phyloP scores from a whole-genome alignment of 1,284 basidiomycete species.

The Cryptococcus maquisensis region DNA sequence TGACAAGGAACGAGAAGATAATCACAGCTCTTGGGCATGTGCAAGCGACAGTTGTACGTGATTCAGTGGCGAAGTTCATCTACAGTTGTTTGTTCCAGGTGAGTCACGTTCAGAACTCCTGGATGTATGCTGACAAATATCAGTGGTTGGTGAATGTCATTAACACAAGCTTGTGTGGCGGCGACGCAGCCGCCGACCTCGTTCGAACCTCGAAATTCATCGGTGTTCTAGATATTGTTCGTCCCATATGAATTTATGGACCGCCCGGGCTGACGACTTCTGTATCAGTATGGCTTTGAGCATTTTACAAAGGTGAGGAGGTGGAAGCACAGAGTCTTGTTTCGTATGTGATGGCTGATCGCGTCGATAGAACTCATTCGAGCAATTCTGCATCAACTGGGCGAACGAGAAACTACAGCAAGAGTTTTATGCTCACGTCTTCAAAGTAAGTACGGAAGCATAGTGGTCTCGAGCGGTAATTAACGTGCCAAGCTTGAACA shows the following conservation, averaged over 20 bases:
- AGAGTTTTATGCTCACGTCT: conserved; percentile 98
- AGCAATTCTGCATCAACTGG: conserved; percentile 99
- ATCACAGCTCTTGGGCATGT: conserved; percentile 77
- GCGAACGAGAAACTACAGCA: conserved; percentile 98
- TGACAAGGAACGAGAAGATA: conserved; percentile 92
- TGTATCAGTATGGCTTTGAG: conserved; percentile 76
- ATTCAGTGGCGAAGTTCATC: conserved; percentile 97
- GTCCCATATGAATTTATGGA: conserved; percentile 7
- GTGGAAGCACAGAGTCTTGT: too few species aligned
- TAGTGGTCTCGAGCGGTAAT: background rate
- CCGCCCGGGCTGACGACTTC: background rate
- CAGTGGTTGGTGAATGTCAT: conserved; percentile 96
- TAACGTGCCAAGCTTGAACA: conserved; percentile 67
- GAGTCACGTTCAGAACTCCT: conserved; percentile 10
- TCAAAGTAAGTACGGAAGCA: conserved; percentile 56
- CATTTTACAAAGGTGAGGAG: conserved; percentile 79
- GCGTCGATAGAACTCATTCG: conserved; percentile 80
- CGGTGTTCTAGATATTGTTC: conserved; percentile 80
- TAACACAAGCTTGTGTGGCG: conserved; percentile 90
- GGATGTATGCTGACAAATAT: background rate
- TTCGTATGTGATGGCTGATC: conserved; percentile 1
- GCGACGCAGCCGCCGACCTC: conserved; percentile 76
- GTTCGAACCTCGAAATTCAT: conserved; percentile 90
- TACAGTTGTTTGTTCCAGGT: conserved; percentile 91
- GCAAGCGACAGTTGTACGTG: conserved; percentile 91